Percentiles rank a stretch among this genome's conserved stretches.
These are phyloP conservation scores for Phytophthora multivora DNA, from an alignment of 352 stramenopile genomes.

Conservation along the genomic window DNA sequence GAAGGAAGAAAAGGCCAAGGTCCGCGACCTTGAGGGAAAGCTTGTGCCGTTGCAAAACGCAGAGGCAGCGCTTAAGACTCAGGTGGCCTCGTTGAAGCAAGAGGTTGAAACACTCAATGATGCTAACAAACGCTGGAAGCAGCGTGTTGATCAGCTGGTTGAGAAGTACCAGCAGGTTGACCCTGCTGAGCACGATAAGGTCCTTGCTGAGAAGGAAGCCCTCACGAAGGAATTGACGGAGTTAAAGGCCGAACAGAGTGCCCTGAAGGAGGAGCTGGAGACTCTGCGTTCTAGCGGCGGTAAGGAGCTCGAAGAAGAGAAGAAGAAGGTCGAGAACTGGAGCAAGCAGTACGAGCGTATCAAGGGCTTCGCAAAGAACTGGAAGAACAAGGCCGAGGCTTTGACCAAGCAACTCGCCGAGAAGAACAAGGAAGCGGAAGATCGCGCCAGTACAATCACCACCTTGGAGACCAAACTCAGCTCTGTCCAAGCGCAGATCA, in stretches of 20 bases:
- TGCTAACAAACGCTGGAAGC: conserved; percentile 79
- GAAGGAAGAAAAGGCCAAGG: conserved; percentile 57
- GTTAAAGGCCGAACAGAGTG: conserved; percentile 45
- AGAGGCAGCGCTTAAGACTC: conserved; percentile 48
- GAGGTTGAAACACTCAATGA: conserved; percentile 63
- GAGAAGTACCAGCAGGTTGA: conserved; percentile 88
- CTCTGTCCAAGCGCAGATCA: conserved; percentile 37
- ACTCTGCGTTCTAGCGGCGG: conserved; percentile 46
- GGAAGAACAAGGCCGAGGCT: conserved; percentile 77
- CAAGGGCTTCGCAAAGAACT: conserved; percentile 83
- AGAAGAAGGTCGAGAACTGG: conserved; percentile 71
- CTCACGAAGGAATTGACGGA: conserved; percentile 52
- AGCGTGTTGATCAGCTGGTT: conserved; percentile 79
- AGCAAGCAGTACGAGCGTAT: conserved; percentile 81
- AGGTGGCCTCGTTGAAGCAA: conserved; percentile 65
- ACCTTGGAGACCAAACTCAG: conserved; percentile 49
- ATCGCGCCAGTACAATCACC: conserved; percentile 43
- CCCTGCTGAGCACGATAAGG: conserved; percentile 70
- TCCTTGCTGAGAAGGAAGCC: conserved; percentile 63
- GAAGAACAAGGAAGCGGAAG: conserved; percentile 68
- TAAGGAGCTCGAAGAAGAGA: conserved; percentile 65
- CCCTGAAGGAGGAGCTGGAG: conserved; percentile 55
- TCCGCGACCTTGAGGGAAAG: conserved; percentile 52
- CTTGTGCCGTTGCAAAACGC: conserved; percentile 54
- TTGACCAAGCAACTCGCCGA: conserved; percentile 69